Evolutionary conservation across 306 rosid species (phyloP).

Genomic region (Ziziphus jujuba): DNA sequence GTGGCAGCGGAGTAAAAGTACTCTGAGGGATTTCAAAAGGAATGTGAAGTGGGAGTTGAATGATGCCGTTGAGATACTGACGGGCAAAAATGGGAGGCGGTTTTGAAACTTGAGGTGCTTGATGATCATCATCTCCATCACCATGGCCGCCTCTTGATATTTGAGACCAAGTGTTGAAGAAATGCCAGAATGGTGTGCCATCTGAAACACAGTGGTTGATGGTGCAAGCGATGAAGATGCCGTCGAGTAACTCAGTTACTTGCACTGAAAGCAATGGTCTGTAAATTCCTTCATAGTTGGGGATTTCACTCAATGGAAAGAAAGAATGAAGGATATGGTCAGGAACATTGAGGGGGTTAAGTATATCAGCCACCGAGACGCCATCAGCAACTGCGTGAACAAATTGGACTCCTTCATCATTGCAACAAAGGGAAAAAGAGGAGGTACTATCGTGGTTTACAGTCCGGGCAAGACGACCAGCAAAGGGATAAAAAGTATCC

Average conservation of each 20-base stretch:
- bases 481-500: background rate
- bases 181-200: slow-evolving; percentile 35
- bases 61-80: background rate
- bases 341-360: slow-evolving; percentile 25
- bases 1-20: background rate
- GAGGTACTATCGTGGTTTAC: background rate
- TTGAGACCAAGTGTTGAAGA: slow-evolving; percentile 38
- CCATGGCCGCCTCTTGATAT: slow-evolving; percentile 23
- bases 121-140: no score
- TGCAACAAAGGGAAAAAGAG: slow-evolving; percentile 27
- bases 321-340: slow-evolving; percentile 23
- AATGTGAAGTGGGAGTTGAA: background rate
- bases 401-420: slow-evolving; percentile 7
- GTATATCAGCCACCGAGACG: slow-evolving; percentile 4
- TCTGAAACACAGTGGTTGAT: slow-evolving; percentile 21
- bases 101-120: no score
- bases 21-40: background rate
- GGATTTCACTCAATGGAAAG: slow-evolving; percentile 21
- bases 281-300: slow-evolving; percentile 19
- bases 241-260: slow-evolving; percentile 40
- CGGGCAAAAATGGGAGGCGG: slow-evolving; percentile 4
- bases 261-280: slow-evolving; percentile 37
- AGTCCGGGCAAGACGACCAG: background rate
- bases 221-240: slow-evolving; percentile 31
- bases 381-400: slow-evolving; percentile 5